These are phyloP conservation scores for Apiospora pterosperma DNA, from an alignment of 2,329 filamentous ascomycete genomes.

Conservation along the genomic window DNA sequence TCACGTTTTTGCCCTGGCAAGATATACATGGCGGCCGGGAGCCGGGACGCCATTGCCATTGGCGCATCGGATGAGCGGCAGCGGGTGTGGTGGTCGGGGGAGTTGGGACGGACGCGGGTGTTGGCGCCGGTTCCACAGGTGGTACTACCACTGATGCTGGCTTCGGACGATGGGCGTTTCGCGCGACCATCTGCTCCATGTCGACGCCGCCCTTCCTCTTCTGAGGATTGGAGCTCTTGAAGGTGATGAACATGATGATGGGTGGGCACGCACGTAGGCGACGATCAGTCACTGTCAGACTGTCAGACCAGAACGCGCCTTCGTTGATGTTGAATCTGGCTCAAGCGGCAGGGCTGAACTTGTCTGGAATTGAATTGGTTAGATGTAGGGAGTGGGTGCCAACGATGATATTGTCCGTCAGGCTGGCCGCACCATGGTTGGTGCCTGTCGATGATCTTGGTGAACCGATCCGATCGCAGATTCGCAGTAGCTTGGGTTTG, in stretches of 20 bases:
- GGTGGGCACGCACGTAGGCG: not conserved
- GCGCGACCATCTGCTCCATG: slow-evolving; percentile 10
- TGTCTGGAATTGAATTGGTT: too few species aligned
- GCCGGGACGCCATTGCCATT: not conserved
- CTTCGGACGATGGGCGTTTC: slow-evolving; percentile 1
- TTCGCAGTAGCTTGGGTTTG: too few species aligned
- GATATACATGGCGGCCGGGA: slow-evolving; percentile 7
- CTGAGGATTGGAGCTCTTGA: slow-evolving; percentile 5
- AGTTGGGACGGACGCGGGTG: not conserved
- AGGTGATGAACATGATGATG: slow-evolving; percentile 12
- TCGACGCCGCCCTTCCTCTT: not conserved
- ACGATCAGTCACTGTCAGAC: too few species aligned
- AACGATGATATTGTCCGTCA: too few species aligned
- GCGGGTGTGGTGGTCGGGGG: not conserved
- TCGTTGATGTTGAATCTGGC: not conserved
- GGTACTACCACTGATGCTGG: not conserved
- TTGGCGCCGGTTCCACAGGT: not conserved
- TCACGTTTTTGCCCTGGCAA: slow-evolving; percentile 9
- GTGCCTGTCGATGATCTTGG: too few species aligned
- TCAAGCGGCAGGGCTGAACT: too few species aligned
- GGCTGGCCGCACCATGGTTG: too few species aligned
- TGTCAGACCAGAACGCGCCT: not conserved
- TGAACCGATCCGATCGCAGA: too few species aligned
- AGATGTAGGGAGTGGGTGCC: too few species aligned
- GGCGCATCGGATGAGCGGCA: not conserved